Evolutionary conservation across 2,329 filamentous ascomycete genomes (phyloP).

Genomic region (Fusarium haematococcum): DNA sequence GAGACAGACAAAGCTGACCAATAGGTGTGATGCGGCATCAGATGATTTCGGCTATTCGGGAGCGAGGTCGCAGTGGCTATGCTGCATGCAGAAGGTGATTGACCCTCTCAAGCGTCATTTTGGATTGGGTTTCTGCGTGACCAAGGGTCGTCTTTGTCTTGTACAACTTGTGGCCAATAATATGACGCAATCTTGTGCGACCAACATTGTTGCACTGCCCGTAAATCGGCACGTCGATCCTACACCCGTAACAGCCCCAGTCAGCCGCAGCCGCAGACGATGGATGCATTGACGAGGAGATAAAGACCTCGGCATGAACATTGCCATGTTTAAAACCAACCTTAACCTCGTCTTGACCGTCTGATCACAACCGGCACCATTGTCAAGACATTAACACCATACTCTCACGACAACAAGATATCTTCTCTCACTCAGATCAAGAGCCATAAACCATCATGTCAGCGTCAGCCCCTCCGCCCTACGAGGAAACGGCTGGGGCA

Average conservation of each 20-base stretch:
- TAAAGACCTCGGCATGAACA: background rate
- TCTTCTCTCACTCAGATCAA: background rate
- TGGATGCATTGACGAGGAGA: background rate
- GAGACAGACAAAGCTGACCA: background rate
- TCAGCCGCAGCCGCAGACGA: background rate
- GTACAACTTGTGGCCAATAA: background rate
- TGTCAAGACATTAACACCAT: background rate
- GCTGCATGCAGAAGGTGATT: background rate
- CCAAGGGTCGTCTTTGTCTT: background rate
- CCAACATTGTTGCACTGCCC: background rate
- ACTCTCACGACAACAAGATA: background rate
- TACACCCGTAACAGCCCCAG: background rate
- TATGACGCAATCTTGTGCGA: background rate
- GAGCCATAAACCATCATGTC: slow-evolving; percentile 5
- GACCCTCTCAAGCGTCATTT: background rate
- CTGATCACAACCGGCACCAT: background rate
- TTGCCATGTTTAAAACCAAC: background rate
- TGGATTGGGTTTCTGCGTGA: background rate
- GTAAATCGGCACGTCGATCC: background rate
- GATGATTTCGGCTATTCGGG: slow-evolving; percentile 21
- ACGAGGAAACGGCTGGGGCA: slow-evolving; percentile 7
- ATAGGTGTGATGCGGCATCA: background rate
- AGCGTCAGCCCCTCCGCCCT: slow-evolving; percentile 21
- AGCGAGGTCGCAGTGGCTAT: background rate
- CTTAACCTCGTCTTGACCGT: background rate